These are phyloP conservation scores for Porcisia hertigi DNA, from an alignment of 208 protist species.

Conservation along the genomic window DNA sequence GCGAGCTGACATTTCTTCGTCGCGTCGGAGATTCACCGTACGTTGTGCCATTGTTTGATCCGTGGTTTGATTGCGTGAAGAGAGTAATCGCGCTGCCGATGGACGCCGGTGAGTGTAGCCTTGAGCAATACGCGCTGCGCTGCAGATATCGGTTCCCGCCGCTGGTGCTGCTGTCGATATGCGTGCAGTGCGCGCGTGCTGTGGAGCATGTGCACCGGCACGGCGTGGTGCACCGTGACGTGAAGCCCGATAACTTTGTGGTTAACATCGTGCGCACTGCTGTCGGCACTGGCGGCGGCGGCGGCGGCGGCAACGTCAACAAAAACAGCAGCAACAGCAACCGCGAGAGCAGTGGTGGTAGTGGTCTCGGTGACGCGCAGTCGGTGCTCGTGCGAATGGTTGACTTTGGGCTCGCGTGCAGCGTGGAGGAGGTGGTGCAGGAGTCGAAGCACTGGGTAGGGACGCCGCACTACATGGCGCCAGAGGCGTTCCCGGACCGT, in stretches of 20 bases:
- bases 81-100: constrained; percentile 7
- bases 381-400: constrained; percentile 12
- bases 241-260: constrained; percentile 99
- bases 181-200: constrained; percentile 14
- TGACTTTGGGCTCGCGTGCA: constrained; percentile 25
- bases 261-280: constrained; percentile 85
- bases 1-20: constrained; percentile 12
- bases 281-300: not conserved
- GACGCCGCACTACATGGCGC: constrained; percentile 14
- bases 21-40: not conserved
- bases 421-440: not conserved
- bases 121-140: constrained; percentile 7
- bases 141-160: constrained; percentile 3
- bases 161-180: constrained; percentile 18
- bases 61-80: constrained; percentile 14
- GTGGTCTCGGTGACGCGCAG: not conserved
- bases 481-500: constrained; percentile 1
- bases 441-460: constrained; percentile 6
- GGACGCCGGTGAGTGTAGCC: constrained; percentile 15
- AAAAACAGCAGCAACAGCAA: too few species aligned
- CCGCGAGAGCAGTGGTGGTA: not conserved
- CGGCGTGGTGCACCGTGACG: constrained; percentile 96
- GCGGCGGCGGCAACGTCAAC: not conserved
- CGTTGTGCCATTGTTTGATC: constrained; percentile 8
- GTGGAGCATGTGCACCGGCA: constrained; percentile 95